Conservation (phyloP, 495 filamentous ascomycete species). For the Penicillium daleae region DNA sequence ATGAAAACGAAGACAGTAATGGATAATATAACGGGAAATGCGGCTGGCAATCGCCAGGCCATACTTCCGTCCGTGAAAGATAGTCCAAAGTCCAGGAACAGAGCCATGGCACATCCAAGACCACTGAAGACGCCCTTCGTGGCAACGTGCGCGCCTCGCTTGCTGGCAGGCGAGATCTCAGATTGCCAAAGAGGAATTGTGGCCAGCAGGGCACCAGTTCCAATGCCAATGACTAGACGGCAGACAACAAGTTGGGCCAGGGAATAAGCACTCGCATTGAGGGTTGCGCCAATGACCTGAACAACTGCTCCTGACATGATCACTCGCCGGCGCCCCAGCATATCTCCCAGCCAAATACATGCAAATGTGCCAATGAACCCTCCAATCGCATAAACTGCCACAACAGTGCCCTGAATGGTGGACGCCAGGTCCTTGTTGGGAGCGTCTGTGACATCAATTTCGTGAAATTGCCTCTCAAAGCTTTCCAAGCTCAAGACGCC, state of each 20-base stretch:
- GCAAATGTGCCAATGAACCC: conserved; percentile 59
- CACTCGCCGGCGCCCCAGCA: conserved; percentile 57
- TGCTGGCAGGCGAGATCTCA: conserved; percentile 60
- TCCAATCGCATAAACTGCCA: conserved; percentile 62
- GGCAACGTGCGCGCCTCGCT: conserved; percentile 61
- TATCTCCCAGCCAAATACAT: conserved; percentile 58
- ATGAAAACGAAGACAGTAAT: conserved; percentile 35
- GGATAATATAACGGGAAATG: conserved; percentile 46
- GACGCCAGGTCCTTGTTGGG: conserved; percentile 18
- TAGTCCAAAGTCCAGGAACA: conserved; percentile 60
- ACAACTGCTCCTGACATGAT: conserved; percentile 56
- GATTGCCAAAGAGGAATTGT: conserved; percentile 69
- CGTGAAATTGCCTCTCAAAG: conserved; percentile 28
- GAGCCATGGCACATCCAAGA: conserved; percentile 53
- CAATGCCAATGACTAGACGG: conserved; percentile 55
- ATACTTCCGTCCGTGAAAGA: conserved; percentile 44
- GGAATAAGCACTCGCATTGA: conserved; percentile 57
- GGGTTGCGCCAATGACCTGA: conserved; percentile 58
- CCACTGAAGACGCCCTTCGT: conserved; percentile 64
- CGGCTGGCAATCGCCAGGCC: conserved; percentile 56
- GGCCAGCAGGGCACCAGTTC: conserved; percentile 62
- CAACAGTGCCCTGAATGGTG: conserved; percentile 43
- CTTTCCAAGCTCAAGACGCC: conserved; percentile 25
- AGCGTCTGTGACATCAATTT: conserved; percentile 24
- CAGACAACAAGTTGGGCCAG: conserved; percentile 60